These are phyloP conservation scores for Vaccinium vitisidaea DNA, from an alignment of 148 eudicot genomes.

Conservation along the genomic window DNA sequence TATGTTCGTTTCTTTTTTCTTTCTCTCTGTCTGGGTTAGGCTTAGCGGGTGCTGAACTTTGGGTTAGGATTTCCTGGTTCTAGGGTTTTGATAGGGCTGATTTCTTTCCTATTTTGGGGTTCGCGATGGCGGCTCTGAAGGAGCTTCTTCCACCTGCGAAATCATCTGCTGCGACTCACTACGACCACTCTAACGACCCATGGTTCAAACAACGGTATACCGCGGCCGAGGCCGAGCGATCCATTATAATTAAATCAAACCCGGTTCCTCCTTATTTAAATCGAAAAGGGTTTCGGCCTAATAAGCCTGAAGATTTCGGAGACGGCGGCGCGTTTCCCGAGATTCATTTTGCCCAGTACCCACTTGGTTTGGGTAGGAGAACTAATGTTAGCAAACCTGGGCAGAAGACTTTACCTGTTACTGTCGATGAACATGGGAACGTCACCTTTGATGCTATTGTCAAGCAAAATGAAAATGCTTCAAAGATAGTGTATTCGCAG, in stretches of 20 bases:
- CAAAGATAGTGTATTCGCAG: too few relatives aligned
- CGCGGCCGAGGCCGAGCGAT: too few relatives aligned
- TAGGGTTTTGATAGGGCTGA: neutral
- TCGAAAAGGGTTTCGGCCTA: constrained; percentile 62
- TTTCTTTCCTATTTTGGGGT: neutral
- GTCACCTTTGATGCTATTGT: too few relatives aligned
- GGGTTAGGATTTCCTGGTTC: neutral
- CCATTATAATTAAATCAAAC: constrained; percentile 37
- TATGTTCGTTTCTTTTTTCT: neutral
- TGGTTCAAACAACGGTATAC: constrained; percentile 90
- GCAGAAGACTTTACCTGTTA: constrained; percentile 47
- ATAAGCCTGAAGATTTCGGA: constrained; percentile 72
- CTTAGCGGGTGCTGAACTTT: neutral
- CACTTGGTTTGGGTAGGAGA: constrained; percentile 76
- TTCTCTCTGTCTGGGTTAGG: neutral
- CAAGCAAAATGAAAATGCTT: too few relatives aligned
- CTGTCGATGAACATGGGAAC: too few relatives aligned
- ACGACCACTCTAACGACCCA: constrained; percentile 75
- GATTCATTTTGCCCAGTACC: constrained; percentile 68
- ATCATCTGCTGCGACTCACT: constrained; percentile 33
- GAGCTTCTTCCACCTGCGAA: constrained; percentile 68
- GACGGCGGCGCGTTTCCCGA: constrained; percentile 93
- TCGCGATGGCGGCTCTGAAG: constrained; percentile 54
- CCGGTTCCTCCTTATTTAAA: constrained; percentile 56
- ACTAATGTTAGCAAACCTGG: constrained; percentile 41